Evolutionary conservation across 257 asterid species (phyloP).

Genomic region (Fraxinus quadrangulata): DNA sequence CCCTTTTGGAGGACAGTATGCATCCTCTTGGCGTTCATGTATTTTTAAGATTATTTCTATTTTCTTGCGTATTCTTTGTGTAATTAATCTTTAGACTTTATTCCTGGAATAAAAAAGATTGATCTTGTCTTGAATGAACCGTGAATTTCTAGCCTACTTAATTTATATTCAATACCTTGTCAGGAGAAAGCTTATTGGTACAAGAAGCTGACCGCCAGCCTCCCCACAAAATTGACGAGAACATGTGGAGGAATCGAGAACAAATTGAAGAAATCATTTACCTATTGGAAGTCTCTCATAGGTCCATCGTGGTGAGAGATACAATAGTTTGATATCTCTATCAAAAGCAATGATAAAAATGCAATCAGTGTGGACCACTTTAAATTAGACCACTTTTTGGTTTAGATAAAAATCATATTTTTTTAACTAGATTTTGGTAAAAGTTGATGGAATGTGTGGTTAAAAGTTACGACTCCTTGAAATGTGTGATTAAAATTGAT

Average conservation of each 20-base stretch:
- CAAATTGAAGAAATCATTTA: conserved; percentile 85
- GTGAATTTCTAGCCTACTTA: background rate
- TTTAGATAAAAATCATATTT: background rate
- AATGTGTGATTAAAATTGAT: too few relatives aligned
- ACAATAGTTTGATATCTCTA: background rate
- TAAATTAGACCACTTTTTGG: background rate
- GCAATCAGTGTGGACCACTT: background rate
- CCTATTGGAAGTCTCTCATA: conserved; percentile 58
- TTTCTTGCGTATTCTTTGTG: background rate
- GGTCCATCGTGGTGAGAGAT: conserved; percentile 74
- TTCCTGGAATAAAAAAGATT: background rate
- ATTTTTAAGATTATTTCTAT: background rate
- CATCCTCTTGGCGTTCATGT: background rate
- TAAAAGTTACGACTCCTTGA: too few relatives aligned
- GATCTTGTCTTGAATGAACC: background rate
- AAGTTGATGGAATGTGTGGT: too few relatives aligned
- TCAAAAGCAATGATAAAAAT: background rate
- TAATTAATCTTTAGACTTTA: background rate
- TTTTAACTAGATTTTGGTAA: too few relatives aligned
- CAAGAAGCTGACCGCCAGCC: conserved; percentile 75
- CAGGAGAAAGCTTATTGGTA: conserved; percentile 65
- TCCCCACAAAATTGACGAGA: conserved; percentile 97
- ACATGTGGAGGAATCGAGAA: conserved; percentile 95
- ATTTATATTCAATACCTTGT: conserved; percentile 21
- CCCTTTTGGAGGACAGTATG: background rate